phyloP scores from a whole-genome alignment of 345 rosid genomes.

The Camelina laxa region DNA sequence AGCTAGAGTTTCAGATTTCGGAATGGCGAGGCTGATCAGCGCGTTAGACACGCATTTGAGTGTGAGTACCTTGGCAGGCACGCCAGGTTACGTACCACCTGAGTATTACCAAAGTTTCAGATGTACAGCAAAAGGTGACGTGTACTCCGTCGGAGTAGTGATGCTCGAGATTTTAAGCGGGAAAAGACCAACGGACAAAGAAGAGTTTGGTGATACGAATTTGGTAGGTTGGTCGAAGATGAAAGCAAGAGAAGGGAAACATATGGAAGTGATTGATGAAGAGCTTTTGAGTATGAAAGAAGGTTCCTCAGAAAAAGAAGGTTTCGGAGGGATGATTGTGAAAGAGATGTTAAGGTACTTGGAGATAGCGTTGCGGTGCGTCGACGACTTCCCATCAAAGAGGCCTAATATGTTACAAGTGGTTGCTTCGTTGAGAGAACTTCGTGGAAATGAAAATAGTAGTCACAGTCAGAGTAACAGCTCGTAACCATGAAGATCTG shows the following conservation, averaged over 20 bases:
- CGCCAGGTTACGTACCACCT: conserved; percentile 96
- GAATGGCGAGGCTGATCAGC: conserved; percentile 96
- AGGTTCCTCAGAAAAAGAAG: conserved; percentile 55
- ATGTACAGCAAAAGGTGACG: conserved; percentile 95
- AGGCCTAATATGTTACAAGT: conserved; percentile 92
- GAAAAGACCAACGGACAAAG: conserved; percentile 91
- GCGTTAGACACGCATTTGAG: conserved; percentile 96
- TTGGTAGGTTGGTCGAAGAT: conserved; percentile 96
- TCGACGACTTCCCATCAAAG: conserved; percentile 85
- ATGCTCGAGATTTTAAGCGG: conserved; percentile 88
- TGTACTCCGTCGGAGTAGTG: conserved; percentile 89
- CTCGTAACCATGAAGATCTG: conserved; percentile 37
- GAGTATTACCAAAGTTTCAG: conserved; percentile 97
- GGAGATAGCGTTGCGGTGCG: conserved; percentile 83
- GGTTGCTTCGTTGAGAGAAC: conserved; percentile 81
- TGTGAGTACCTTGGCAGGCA: conserved; percentile 94
- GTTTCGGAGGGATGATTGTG: conserved; percentile 61
- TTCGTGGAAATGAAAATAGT: conserved; percentile 61
- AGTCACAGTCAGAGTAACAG: conserved; percentile 64
- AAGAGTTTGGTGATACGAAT: conserved; percentile 97
- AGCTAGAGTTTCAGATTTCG: conserved; percentile 93
- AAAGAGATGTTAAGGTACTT: conserved; percentile 85
- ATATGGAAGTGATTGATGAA: conserved; percentile 89
- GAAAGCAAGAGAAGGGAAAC: conserved; percentile 82
- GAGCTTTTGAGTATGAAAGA: conserved; percentile 60